Base-by-base conservation (phyloP, 495 filamentous ascomycete species). In the Aspergillus nanangensis region DNA sequence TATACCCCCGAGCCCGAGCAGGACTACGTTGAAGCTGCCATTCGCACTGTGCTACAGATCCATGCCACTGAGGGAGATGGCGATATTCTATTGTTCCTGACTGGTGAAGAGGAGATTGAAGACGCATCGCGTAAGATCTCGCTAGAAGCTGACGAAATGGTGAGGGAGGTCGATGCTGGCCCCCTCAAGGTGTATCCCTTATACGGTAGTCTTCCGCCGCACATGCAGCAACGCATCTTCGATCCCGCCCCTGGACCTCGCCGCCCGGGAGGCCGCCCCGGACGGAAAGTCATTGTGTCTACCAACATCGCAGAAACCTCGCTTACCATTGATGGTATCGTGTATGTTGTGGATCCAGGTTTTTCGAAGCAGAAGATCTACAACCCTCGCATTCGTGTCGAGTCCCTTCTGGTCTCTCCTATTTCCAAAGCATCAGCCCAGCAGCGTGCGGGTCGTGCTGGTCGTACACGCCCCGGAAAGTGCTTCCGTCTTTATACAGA, bases 351-450 rank as follows among this genome's bases (percentile, higher is more conserved):
- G 8, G 94, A 99, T 60, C 93, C 94, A 5, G 94, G 94, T 17
- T 99, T 99, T 71, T 95, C 88, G 63, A 99, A 99, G 75, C 94
- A 99, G 63, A 99, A 99, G 69, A 90, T 99, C 51, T 99, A 97
- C 77, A 96, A 97, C 60, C 92, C 94, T 19, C 83, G 94, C 42
- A 88, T 96, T 45, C 86, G 94, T 60, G 91, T 97, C 32, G 94
- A 99, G 65, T 97, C 94, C 0, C 74, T 99, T 2, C 72, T 99
- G 4, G 91, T 99, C 4, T 95, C 94, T 10, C 87, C 94, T 4
- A 97, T 97, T 43, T 96, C 92, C 24, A 96, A 95, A 68, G 94
- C 94, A 10, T 97, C 93, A n/a, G 94, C 94, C 0, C 90, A 96
- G 54, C 94, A 99, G 67, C 77, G 94, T 67, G 94, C 94, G 53